phyloP scores from a whole-genome alignment of 768 basidiomycete species.

The Peribolospora kevripleyi region DNA sequence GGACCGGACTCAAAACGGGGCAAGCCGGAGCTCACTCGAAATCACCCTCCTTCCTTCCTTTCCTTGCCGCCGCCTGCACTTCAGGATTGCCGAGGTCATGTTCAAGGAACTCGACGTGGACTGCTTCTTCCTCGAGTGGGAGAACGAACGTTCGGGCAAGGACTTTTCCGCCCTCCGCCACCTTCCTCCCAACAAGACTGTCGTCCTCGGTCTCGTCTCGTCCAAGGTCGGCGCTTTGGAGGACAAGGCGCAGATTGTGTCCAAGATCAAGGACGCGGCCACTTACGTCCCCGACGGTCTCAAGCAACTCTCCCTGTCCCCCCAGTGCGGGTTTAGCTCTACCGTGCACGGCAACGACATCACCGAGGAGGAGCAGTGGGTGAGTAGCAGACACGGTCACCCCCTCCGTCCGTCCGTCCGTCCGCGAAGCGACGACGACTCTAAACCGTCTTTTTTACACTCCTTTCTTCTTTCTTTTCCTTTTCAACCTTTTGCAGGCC shows the following conservation, averaged over 20 bases:
- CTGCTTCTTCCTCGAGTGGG: constrained; percentile 11
- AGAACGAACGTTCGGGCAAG: constrained; percentile 6
- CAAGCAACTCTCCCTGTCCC: constrained; percentile 11
- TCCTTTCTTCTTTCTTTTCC: no score
- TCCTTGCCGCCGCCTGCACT: not conserved
- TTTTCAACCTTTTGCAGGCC: not conserved
- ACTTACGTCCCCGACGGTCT: constrained; percentile 10
- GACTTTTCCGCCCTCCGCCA: constrained; percentile 11
- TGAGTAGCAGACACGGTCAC: not conserved
- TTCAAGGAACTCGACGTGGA: constrained; percentile 10
- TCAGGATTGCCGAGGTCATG: constrained; percentile 6
- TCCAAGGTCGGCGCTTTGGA: constrained; percentile 13
- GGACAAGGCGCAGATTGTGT: constrained; percentile 12
- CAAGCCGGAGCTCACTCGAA: no score
- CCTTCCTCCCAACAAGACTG: constrained; percentile 11
- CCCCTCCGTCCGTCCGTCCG: no score
- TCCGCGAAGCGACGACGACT: no score
- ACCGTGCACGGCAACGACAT: constrained; percentile 10
- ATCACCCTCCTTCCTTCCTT: not conserved
- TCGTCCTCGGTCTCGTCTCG: constrained; percentile 12
- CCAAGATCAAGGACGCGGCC: constrained; percentile 11
- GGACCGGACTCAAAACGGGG: no score
- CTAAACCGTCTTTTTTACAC: no score
- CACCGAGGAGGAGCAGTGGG: constrained; percentile 7
- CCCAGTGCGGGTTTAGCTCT: constrained; percentile 11